Base-by-base conservation (phyloP, 805 yeast species). In the Yarrowia hollandica region DNA sequence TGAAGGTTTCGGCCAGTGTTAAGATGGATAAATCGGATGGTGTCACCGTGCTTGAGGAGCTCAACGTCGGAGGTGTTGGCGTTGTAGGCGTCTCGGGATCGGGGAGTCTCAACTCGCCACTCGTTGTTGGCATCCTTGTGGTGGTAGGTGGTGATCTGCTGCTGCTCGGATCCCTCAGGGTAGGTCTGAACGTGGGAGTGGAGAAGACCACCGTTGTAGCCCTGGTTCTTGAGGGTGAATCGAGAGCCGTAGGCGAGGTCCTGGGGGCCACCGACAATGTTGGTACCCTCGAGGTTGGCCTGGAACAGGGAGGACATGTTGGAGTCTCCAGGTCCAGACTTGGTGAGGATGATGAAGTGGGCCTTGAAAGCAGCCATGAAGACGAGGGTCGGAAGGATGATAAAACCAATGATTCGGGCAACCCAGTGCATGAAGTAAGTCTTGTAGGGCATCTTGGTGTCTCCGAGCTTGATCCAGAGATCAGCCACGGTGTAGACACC, bases 121-220 rank as follows among this genome's bases (percentile, higher is more conserved):
- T 86, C 82, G 71, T 92, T 94, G 73, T 94, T 92, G 57, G 78
- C 74, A 71, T 94, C 98, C 69, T 89, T 89, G 72, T 84, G 90
- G 16, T 91, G 88, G 71, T 94, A 94, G 6, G 94, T 88, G 23
- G 99, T 94, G 52, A 94, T 79, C 73, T 94, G 99, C 72, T 91
- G 97, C 74, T 94, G 98, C 63, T 81, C 79, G 1, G 97, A 88
- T 3, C 98, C 98, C 64, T 83, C 90, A 14, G 99, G 99, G 70
- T 85, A 94, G 11, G 79, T 71, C 69, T 88, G 96, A 15, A 78
- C 76, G 69, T 94, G 99, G 0, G 98, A 92, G 70, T 94, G 99
- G 62, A 94, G 74, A 63, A 89, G 78, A 57, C 86, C 83, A 14
- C 88, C 86, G 30, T 85, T 81, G 52, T 83, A 75, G 2, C 90